Evolutionary conservation across 2,329 filamentous ascomycete species (phyloP).

Genomic region (Lecanicillium sp.): DNA sequence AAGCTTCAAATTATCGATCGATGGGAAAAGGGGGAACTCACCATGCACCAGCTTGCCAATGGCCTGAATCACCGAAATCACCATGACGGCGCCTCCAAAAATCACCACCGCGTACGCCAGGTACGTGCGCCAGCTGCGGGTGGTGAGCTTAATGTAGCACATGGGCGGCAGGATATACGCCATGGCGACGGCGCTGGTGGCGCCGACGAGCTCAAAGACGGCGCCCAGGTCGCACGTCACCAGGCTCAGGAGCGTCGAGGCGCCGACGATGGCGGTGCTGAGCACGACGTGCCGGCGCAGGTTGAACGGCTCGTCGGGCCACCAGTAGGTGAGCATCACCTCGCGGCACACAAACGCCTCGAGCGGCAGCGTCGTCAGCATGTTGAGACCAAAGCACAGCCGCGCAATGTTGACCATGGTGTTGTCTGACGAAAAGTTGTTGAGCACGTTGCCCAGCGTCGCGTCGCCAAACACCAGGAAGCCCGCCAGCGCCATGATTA

Average conservation of each 20-base stretch:
- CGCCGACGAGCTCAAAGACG: slow-evolving; percentile 93
- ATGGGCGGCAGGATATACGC: slow-evolving; percentile 93
- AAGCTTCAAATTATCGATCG: too few relatives aligned
- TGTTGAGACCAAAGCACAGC: slow-evolving; percentile 94
- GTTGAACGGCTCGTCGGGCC: slow-evolving; percentile 64
- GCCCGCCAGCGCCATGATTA: slow-evolving; percentile 79
- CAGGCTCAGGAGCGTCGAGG: slow-evolving; percentile 69
- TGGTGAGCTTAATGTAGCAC: slow-evolving; percentile 91
- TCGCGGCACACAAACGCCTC: slow-evolving; percentile 97
- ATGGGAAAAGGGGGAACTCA: slow-evolving; percentile 18
- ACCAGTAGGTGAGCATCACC: slow-evolving; percentile 85
- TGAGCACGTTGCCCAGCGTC: slow-evolving; percentile 91
- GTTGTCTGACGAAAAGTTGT: slow-evolving; percentile 92
- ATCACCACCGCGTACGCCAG: slow-evolving; percentile 64
- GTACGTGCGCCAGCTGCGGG: slow-evolving; percentile 64
- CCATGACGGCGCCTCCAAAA: slow-evolving; percentile 77
- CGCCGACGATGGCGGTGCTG: slow-evolving; percentile 72
- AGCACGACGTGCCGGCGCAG: slow-evolving; percentile 80
- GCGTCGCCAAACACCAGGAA: slow-evolving; percentile 90
- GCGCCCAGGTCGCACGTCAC: slow-evolving; percentile 88
- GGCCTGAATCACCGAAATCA: slow-evolving; percentile 69
- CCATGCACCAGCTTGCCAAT: slow-evolving; percentile 57
- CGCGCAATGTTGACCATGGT: slow-evolving; percentile 90
- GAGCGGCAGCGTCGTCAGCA: slow-evolving; percentile 93
- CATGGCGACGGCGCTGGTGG: slow-evolving; percentile 86